phyloP scores from a whole-genome alignment of 139 green algal species.

The Zygnema circumcarinatum region DNA sequence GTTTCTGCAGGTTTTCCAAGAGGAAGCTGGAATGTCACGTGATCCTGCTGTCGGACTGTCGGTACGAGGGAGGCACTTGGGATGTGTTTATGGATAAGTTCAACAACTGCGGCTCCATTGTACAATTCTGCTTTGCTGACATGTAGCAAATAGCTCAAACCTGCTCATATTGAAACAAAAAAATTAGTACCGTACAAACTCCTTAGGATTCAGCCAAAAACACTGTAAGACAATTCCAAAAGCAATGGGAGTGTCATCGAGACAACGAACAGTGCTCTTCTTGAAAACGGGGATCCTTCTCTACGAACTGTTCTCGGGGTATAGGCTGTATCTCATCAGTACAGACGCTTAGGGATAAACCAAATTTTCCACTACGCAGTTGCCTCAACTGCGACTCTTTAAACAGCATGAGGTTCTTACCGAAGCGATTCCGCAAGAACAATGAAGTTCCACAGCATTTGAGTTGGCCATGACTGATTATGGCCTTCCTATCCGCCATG shows the following conservation, averaged over 20 bases:
- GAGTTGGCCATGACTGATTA: conserved; percentile 78
- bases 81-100: conserved; percentile 37
- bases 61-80: conserved; percentile 8
- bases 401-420: conserved; percentile 23
- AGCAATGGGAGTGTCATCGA: too few relatives aligned
- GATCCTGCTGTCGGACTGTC: conserved; percentile 29
- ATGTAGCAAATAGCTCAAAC: conserved; percentile 52
- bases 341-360: too few relatives aligned
- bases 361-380: too few relatives aligned
- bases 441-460: conserved; percentile 74
- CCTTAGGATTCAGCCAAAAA: too few relatives aligned
- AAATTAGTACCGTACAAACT: too few relatives aligned
- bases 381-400: too few relatives aligned
- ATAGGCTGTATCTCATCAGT: too few relatives aligned
- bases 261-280: too few relatives aligned
- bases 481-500: conserved; percentile 79
- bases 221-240: too few relatives aligned
- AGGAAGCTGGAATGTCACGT: conserved; percentile 43
- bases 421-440: conserved; percentile 74
- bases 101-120: conserved; percentile 31
- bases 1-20: conserved; percentile 18
- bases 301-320: too few relatives aligned
- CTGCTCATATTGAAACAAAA: conserved; percentile 20
- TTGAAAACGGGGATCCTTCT: too few relatives aligned
- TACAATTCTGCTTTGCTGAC: conserved; percentile 33